Evolutionary conservation across 176 grass and related monocot species (phyloP), one percentile per base, ranked within the genome.

Genomic region (Paspalum notatum): DNA sequence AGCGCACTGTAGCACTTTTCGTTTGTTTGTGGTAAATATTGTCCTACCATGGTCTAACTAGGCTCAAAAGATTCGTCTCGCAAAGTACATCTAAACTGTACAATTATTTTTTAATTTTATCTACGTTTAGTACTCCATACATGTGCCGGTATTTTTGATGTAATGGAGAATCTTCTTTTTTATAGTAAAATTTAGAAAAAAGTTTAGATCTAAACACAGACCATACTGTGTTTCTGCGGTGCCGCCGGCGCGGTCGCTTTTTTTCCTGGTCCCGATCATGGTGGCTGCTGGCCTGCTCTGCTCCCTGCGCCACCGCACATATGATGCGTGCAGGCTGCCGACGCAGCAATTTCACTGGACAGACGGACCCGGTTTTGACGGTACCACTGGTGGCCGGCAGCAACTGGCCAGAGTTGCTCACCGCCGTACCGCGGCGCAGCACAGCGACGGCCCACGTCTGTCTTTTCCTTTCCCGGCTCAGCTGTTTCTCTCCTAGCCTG

Each of bases 311-410:
- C 18, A 32, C 71, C 40, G 79, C 79, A 82, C 80, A 63, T 53
- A 68, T 1, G 56, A 25, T 59, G 21, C 56, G 21, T 59, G 56
- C 56, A 59, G 9, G 15, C 4, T 12, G 56, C 68, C 53, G 56
- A 42, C 68, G 68, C 80, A 43, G 67, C 55, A 63, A 63, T 82
- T 74, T 64, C 68, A 65, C 68, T 10, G 68, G 68, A 8, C 60
- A 9, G 61, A 7, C 47, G 48, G 48, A 55, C 50, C 50, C 50
- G 50, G 21, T 74, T 39, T 74, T 74, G 50, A 57, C 37, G 2
- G 51, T 18, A 32, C 45, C 22, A 48, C 44, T 2, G 6, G 21
- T 70, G 54, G 2, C 57, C 21, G 24, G 25, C 57, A 26, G n/a
- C 22, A 12, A 27, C 4, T 65, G 75, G 58, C 75, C n/a, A 18